Evolutionary conservation across 2,329 filamentous ascomycete genomes (phyloP), one percentile per base, ranked within the genome.

Genomic region (Trichoderma sp.): DNA sequence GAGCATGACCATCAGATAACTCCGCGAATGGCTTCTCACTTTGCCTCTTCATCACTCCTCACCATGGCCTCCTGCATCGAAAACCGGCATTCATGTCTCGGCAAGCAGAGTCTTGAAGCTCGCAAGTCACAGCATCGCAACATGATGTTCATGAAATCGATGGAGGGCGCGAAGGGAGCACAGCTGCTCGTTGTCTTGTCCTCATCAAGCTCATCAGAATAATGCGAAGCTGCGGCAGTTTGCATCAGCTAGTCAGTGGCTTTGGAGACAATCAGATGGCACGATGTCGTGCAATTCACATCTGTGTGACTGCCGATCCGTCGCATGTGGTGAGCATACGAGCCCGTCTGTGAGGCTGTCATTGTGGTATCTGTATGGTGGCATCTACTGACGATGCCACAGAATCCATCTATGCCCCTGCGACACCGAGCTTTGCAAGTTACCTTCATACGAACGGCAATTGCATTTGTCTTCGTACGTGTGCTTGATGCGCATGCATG

Each of bases 281-380:
- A n/a, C 50, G 50, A 52, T 52, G n/a, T 26, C 30, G 50, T 30
- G 19, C 45, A 60, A 28, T 24, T 41, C 30, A 51, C 44, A 51
- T 60, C 45, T 39, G 45, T 51, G 45, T 21, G 10, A 41, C 30
- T 28, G 54, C 17, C 39, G 39, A 57, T 57, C 21, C 24, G 57
- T 60, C 50, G 28, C 50, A 30, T 30, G 26, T 34, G 17, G 57
- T 60, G 50, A 60, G 57, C 45, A 50, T 41, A 39, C 45, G 17
- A 41, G 41, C 26, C n/a, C 4, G 26, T 19, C 48, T 30, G 2
- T n/a, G n/a, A 17, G 43, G 15, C 10, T 28, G 17, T 2, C 30
- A 28, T 28, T 14, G 17, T 12, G n/a, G 26, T 34, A 52, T 3
- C 17, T 34, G 50, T 28, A 19, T 3, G 12, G 21, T 30, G 21